Evolutionary conservation across 345 rosid genomes (phyloP).

Genomic region (Nasturtium officinale): DNA sequence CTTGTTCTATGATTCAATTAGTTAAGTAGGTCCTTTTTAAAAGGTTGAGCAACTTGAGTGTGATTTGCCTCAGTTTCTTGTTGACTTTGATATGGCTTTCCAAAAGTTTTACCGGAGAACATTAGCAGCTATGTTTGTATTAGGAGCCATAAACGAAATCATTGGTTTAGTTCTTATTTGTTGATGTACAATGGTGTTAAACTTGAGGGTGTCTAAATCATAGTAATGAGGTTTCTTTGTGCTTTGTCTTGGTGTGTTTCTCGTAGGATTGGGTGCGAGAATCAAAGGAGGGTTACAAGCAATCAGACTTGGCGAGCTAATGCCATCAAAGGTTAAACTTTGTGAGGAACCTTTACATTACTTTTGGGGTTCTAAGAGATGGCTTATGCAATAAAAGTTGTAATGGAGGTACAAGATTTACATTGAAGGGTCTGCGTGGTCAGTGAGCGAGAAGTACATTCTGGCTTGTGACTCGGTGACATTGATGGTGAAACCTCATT

Average conservation of each 20-base stretch:
- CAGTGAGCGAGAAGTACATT: conserved; percentile 85
- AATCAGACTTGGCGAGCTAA: conserved; percentile 75
- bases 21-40: background rate
- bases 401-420: conserved; percentile 72
- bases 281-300: conserved; percentile 69
- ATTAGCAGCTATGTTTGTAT: no score
- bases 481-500: conserved; percentile 62
- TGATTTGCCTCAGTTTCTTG: background rate
- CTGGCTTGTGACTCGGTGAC: conserved; percentile 83
- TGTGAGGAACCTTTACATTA: conserved; percentile 10
- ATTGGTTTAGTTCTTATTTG: background rate
- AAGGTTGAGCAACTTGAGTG: conserved; percentile 10
- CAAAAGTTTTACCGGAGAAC: no score
- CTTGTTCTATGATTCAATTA: conserved; percentile 4
- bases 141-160: background rate
- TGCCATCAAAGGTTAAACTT: conserved; percentile 60
- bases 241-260: background rate
- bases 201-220: background rate
- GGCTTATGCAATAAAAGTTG: background rate
- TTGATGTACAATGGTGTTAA: background rate
- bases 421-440: conserved; percentile 87
- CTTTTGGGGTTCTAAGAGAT: conserved; percentile 7
- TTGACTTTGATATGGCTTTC: background rate
- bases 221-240: background rate
- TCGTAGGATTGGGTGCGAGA: conserved; percentile 79